Evolutionary conservation across 1,284 basidiomycete species (phyloP).

Genomic region (Boletus sp.): DNA sequence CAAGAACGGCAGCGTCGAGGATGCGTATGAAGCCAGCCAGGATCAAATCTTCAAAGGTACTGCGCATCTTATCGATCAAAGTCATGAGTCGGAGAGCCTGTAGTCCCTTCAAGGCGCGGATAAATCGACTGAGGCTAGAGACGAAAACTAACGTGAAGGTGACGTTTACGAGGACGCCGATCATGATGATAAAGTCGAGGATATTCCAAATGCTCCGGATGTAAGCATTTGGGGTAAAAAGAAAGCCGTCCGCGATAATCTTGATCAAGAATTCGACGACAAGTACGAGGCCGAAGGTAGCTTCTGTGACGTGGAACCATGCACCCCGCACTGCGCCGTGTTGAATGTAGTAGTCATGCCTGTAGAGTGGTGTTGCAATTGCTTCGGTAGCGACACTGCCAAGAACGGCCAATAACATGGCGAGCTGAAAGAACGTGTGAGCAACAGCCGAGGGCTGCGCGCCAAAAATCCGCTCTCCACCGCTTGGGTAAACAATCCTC

Average conservation of each 20-base stretch:
- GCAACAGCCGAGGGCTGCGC: conserved; percentile 61
- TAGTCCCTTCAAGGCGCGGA: conserved; percentile 85
- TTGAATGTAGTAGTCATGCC: conserved; percentile 65
- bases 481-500: conserved; percentile 76
- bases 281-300: conserved; percentile 72
- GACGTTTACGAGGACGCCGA: conserved; percentile 82
- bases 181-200: conserved; percentile 85
- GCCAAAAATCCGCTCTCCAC: conserved; percentile 84
- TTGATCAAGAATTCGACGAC: conserved; percentile 88
- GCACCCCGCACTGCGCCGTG: conserved; percentile 63
- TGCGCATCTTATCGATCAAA: conserved; percentile 80
- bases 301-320: conserved; percentile 90
- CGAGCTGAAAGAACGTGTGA: conserved; percentile 71
- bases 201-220: conserved; percentile 90
- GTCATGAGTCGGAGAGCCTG: conserved; percentile 90
- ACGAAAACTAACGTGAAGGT: conserved; percentile 75
- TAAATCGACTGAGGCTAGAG: conserved; percentile 78
- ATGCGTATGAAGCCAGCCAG: conserved; percentile 86
- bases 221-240: conserved; percentile 94
- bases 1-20: conserved; percentile 88
- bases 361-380: conserved; percentile 85
- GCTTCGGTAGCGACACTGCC: conserved; percentile 83
- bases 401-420: conserved; percentile 76
- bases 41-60: conserved; percentile 87
- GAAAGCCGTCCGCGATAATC: conserved; percentile 87